phyloP scores from a whole-genome alignment of 306 rosid species.

The Hippophae tibetana region DNA sequence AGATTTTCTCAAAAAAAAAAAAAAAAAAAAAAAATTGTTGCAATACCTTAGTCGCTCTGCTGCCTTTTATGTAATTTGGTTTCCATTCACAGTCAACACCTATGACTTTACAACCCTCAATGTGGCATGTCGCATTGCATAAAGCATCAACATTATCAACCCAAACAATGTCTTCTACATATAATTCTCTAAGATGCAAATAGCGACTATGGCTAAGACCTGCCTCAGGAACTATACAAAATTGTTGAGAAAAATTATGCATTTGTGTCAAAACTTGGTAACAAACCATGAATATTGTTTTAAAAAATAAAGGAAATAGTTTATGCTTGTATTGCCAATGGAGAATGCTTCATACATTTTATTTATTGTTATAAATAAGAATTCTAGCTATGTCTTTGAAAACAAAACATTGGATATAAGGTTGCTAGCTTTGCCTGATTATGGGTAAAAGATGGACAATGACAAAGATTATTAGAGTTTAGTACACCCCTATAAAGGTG shows the following conservation, averaged over 20 bases:
- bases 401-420: neutral
- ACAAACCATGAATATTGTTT: neutral
- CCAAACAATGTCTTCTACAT: slow-evolving; percentile 53
- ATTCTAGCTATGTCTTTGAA: no score
- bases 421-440: neutral
- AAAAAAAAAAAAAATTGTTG: neutral
- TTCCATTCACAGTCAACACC: slow-evolving; percentile 99
- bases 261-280: slow-evolving; percentile 2
- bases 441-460: neutral
- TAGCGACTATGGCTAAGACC: slow-evolving; percentile 41
- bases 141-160: slow-evolving; percentile 64
- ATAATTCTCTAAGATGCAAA: slow-evolving; percentile 59
- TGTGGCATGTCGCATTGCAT: slow-evolving; percentile 49
- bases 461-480: neutral
- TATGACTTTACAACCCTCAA: slow-evolving; percentile 71
- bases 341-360: no score
- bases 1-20: neutral
- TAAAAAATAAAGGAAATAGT: no score
- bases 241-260: neutral
- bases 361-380: no score
- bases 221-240: slow-evolving; percentile 46
- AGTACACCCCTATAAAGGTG: neutral
- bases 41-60: slow-evolving; percentile 72
- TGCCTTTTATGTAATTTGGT: slow-evolving; percentile 70
- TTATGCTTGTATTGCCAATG: no score